Conservation (phyloP, 306 rosid genomes). For the Luffa aegyptiaca region DNA sequence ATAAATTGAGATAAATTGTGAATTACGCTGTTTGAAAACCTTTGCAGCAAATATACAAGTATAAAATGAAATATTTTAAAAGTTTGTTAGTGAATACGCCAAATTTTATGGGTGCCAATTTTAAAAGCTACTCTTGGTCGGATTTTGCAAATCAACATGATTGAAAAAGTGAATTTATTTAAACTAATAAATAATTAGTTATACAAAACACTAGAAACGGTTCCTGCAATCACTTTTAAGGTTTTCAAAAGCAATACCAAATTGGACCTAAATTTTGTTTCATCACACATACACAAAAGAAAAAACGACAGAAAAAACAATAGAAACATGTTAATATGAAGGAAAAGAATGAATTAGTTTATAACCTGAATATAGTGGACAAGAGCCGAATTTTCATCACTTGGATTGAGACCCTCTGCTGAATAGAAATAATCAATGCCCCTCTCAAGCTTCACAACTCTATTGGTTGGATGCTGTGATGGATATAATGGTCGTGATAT, state of each 20-base stretch:
- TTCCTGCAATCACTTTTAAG: not conserved
- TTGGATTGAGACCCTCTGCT: constrained; percentile 73
- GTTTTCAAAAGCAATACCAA: not conserved
- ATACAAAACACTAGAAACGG: not conserved
- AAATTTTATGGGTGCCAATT: not conserved
- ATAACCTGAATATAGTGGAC: constrained; percentile 77
- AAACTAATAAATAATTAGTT: not conserved
- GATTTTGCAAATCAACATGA: not conserved
- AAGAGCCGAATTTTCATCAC: constrained; percentile 80
- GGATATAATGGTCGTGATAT: constrained; percentile 60
- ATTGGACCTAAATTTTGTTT: not conserved
- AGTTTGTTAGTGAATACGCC: not conserved
- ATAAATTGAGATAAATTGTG: not conserved
- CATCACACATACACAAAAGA: not conserved
- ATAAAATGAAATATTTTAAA: not conserved
- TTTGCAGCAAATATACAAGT: not conserved
- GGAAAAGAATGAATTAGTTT: not conserved
- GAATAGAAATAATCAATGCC: constrained; percentile 60
- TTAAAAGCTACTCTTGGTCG: not conserved
- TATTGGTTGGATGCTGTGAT: constrained; percentile 67
- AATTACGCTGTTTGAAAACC: not conserved
- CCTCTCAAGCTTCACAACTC: constrained; percentile 71
- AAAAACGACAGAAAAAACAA: not conserved
- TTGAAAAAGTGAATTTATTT: not conserved
- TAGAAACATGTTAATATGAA: not conserved